phyloP scores from a whole-genome alignment of 805 yeast genomes.

The Pachysolen tannophilus region DNA sequence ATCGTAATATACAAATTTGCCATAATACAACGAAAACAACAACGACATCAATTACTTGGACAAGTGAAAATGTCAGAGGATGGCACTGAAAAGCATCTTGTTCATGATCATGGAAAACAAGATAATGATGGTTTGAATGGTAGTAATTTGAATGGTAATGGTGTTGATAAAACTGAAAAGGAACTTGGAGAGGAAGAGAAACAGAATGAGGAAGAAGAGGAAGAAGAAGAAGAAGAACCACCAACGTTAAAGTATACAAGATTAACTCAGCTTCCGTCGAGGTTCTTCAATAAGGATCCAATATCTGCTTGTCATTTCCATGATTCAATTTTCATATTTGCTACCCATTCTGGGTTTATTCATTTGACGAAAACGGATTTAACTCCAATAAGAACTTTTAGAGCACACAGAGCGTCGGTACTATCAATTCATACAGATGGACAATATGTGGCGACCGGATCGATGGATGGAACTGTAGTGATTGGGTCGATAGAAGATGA shows the following conservation, averaged over 20 bases:
- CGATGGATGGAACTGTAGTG: constrained; percentile 90
- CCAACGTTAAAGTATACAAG: constrained; percentile 74
- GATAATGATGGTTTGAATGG: constrained; percentile 21
- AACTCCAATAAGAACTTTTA: constrained; percentile 57
- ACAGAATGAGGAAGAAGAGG: constrained; percentile 29
- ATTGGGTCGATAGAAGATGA: constrained; percentile 62
- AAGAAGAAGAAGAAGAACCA: constrained; percentile 48
- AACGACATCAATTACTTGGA: no score
- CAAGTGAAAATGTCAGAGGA: neutral
- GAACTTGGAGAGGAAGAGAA: constrained; percentile 22
- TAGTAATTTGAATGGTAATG: no score
- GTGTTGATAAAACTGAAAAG: constrained; percentile 12
- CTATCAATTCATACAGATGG: constrained; percentile 71
- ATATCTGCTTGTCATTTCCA: constrained; percentile 62
- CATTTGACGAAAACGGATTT: constrained; percentile 59
- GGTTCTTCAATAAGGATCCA: constrained; percentile 69
- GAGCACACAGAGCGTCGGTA: constrained; percentile 83
- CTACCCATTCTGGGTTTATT: constrained; percentile 82
- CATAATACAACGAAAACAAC: no score
- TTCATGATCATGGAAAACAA: constrained; percentile 15
- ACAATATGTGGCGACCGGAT: constrained; percentile 70
- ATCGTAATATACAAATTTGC: no score
- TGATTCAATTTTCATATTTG: constrained; percentile 63
- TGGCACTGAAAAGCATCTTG: no score
- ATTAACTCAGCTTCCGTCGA: constrained; percentile 55